A percentile compares a stretch with the other conserved stretches of the same genome.
phyloP scores from a whole-genome alignment of 345 rosid genomes.

The Brassica cretica region DNA sequence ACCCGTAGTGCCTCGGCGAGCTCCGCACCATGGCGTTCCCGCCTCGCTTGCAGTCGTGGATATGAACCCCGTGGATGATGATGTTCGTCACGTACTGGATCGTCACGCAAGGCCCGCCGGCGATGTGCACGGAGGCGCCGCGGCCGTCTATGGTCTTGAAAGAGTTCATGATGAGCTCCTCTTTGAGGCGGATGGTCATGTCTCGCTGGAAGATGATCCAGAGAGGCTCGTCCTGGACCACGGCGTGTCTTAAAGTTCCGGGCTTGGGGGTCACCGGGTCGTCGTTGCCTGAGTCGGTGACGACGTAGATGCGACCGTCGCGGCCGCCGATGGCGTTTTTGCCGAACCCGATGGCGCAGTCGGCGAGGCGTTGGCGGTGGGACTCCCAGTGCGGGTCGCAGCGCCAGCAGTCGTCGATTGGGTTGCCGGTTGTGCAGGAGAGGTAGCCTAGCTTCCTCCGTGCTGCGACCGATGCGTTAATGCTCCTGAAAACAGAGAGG shows the following conservation, averaged over 20 bases:
- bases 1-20: neutral
- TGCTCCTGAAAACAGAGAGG: slow-evolving; percentile 2
- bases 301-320: neutral
- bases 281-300: neutral
- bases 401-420: neutral
- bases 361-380: neutral
- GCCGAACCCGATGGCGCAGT: neutral
- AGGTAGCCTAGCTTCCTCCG: neutral
- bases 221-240: neutral
- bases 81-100: slow-evolving; percentile 3
- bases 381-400: neutral
- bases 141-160: slow-evolving; percentile 3
- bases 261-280: neutral
- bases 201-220: slow-evolving; percentile 7
- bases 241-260: slow-evolving; percentile 1
- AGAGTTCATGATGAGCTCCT: slow-evolving; percentile 2
- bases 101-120: neutral
- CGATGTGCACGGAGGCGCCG: slow-evolving; percentile 5
- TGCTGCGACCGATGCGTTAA: neutral
- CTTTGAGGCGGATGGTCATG: slow-evolving; percentile 5
- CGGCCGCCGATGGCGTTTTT: neutral
- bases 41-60: neutral
- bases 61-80: neutral
- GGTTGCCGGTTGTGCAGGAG: neutral
- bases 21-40: neutral